Evolutionary conservation across 345 rosid species (phyloP), one percentile per base, ranked within the genome.

Genomic region (Euphorbia pulcherrima): DNA sequence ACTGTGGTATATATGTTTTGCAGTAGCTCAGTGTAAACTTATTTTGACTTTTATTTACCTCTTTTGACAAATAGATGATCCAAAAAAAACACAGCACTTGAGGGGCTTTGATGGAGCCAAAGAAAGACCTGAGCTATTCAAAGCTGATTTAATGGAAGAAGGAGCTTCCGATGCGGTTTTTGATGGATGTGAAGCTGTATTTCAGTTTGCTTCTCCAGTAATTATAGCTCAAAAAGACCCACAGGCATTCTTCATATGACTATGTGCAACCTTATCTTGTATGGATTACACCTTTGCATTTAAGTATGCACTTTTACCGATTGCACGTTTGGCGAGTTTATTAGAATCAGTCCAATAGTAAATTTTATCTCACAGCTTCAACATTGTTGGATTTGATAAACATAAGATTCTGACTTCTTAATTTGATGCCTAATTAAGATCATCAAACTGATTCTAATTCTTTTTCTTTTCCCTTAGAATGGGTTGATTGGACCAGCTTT

Each of bases 111-210:
- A 70, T 18, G 74, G 68, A 52, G 74, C 74, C 20, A 53, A 47
- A 21, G 69, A 71, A 44, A 55, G 75, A 18, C 68, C 64, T 16
- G 8, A 40, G 1, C 57, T 64, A 54, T 65, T 72, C 46, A 57
- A 57, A 29, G 75, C 64, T 0, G 24, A 72, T 64, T 72, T 72
- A 50, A 1, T 72, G 6, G 75, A 64, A 27, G 64, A 57, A 17
- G 75, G 65, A 7, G 17, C 59, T 26, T 72, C 63, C 5, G 74
- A 53, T 54, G 8, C 51, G 1, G 44, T 20, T 5, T 46, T 70
- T 65, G 54, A 65, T 47, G 75, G 60, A 37, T 72, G 75, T 35
- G 61, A 72, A 40, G 50, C 66, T 37, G 75, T 72, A 4, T 72
- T 72, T 26, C 69, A 72, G 21, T 33, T 47, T 20, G 75, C 75